Evolutionary conservation across 305 asterid species (phyloP).

Genomic region (Solanum hybrid): DNA sequence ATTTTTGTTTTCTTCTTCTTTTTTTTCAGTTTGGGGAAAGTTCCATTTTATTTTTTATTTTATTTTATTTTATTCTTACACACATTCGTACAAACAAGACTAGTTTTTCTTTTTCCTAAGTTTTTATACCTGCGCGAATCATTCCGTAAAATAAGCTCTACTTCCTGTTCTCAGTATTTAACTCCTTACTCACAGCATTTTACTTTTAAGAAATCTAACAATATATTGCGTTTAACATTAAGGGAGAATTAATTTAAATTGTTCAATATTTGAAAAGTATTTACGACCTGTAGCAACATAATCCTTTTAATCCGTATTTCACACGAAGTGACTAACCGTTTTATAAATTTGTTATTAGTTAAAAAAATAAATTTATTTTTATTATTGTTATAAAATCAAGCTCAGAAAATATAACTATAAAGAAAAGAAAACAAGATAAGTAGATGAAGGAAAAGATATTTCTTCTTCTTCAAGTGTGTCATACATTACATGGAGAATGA

Average conservation of each 20-base stretch:
- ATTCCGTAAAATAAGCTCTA: not conserved
- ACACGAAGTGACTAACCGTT: too few species aligned
- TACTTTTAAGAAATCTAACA: not conserved
- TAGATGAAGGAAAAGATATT: too few species aligned
- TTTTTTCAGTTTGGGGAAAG: constrained; percentile 23
- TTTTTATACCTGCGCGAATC: constrained; percentile 4
- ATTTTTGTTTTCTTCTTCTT: not conserved
- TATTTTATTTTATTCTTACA: constrained; percentile 16
- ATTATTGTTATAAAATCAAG: too few species aligned
- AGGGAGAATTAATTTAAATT: too few species aligned
- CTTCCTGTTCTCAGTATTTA: not conserved
- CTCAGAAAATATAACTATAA: too few species aligned
- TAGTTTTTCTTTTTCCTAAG: constrained; percentile 17
- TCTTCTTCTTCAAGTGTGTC: too few species aligned
- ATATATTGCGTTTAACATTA: not conserved
- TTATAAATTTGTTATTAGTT: too few species aligned
- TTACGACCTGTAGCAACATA: not conserved
- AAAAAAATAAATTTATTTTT: too few species aligned
- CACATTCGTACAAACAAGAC: not conserved
- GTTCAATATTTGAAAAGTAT: not conserved
- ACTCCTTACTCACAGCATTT: not conserved
- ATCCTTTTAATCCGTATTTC: too few species aligned
- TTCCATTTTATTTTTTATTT: constrained; percentile 24
- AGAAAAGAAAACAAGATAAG: too few species aligned
- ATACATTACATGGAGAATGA: too few species aligned